Base-by-base conservation (phyloP, 2,329 filamentous ascomycete genomes). In the Colletotrichum liaoningense region DNA sequence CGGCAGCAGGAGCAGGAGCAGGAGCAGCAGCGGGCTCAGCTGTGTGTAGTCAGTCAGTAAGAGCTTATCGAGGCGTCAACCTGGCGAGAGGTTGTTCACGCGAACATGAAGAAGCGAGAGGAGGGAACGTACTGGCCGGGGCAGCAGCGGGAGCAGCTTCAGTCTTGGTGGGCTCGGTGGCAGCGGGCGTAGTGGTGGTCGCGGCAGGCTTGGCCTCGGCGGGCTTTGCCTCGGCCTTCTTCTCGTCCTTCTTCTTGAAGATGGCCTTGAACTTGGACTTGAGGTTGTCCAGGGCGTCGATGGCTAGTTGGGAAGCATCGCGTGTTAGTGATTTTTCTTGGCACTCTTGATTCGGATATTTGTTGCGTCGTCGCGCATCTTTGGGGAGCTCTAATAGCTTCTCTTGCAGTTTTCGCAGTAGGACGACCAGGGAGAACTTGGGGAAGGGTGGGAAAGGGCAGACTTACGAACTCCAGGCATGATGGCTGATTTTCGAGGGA, bases 401-500 rank as follows among this genome's bases (percentile, higher is more conserved):
- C 22, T 38, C 33, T 11, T 14, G 22, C 28, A 26, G 33, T 14
- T 9, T n/a, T 38, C 22, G 12, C 2, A n/a, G 24, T 19, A 24
- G 24, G 24, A 24, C 52, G 14, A 30, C 33, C 22, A 5, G 16
- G 46, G 46, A 57, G 35, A 19, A 49, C 14, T 49, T n/a, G 19
- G 42, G 46, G n/a, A 24, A 46, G 22, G 14, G 33, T 42, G 22
- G 14, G 4, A 11, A 30, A 35, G 52, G 46, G 55, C 74, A 68
- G 67, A 87, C 86, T 83, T 81, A 89, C 88, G 87, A 80, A 89
- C 83, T 76, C 87, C 87, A 80, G 85, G 84, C 88, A 89, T 89
- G 59, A 75, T 87, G 80, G 76, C 78, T 78, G 78, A 76, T 66
- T 65, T 62, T 26, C 33, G n/a, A 22, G 35, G n/a, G 28, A n/a